Base-by-base conservation (phyloP, 2,329 filamentous ascomycete species). In the Penicillium glabrum region DNA sequence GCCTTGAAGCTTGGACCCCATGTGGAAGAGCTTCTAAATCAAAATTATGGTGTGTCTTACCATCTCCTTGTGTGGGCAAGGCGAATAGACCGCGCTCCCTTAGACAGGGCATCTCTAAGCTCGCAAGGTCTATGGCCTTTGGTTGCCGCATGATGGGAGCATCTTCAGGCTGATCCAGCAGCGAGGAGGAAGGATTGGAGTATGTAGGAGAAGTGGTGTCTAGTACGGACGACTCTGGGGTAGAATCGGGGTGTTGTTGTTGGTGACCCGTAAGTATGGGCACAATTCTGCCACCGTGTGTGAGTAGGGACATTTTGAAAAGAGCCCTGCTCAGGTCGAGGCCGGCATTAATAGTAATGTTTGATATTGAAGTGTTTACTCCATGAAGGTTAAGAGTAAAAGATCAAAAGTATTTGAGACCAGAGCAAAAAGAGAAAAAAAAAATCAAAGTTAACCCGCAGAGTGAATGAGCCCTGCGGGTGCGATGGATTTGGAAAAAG, bases 1-100 rank as follows among this genome's bases (percentile, higher is more conserved):
- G 3, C 2, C 6, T 26, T 33, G 50, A 57, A 64, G 51, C 45
- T 52, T 44, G 29, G 26, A 53, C 31, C 27, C 27, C 9, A 26
- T 52, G 14, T 14, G 44, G 7, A 45, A 33, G 51, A 56, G 56
- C 46, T 52, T 21, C 21, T 39, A 10, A 45, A 27, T 11, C 27
- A 62, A 51, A 54, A 63, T 62, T 59, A 62, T 62, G 31, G 27
- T 24, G 21, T 27, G 65, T 51, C 62, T 79, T 80, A 86, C 86
- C 86, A 75, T 88, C 86, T 57, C 85, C 86, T 60, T 77, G 76
- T 48, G 84, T 87, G 39, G 83, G 75, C 54, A 81, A 75, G 56
- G 82, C 81, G 74, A 87, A 87, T 54, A 89, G 77, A 62, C 83
- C 83, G 64, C 82, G 75, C 58, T 77, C 77, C 51, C 78, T 77